Evolutionary conservation across 352 stramenopile genomes (phyloP), one percentile per base, ranked within the genome.

Genomic region (Ophiocytium majus): DNA sequence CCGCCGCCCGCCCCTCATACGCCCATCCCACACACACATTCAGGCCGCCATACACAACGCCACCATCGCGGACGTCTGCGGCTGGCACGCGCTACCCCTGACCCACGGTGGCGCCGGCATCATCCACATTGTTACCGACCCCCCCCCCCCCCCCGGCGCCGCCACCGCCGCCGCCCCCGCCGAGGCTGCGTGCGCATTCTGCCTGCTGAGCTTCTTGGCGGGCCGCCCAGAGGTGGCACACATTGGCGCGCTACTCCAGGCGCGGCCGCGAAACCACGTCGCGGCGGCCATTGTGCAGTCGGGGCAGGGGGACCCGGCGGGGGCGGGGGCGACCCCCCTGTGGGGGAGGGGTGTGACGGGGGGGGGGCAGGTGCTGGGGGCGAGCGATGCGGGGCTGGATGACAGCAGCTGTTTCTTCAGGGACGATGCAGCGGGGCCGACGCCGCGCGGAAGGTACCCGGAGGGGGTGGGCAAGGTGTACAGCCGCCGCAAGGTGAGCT

Each of bases 351-450:
- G 86, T 0, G 80, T 89, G 9, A 81, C 50, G 19, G 89, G 89
- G 32, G 63, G 82, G 28, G 86, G 86, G 23, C 32, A 88, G 76
- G 74, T 91, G 0, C 88, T 91, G 64, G 88, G 88, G 0, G 35
- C 90, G 5, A 82, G 71, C n/a, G 88, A 91, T 78, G 90, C 86
- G 1, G 88, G 88, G 23, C 86, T 91, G 9, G 88, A 91, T 63
- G 79, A 90, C 63, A 74, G 74, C 34, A 89, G 80, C 63, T 91
- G 88, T 75, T 91, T 90, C 37, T 90, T 91, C 82, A 57, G 64
- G 9, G 88, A 91, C 66, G 57, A 83, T 19, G 79, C 64, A n/a
- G 50, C 79, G 0, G 83, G 78, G n/a, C 50, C 14, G 36, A 82
- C 83, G n/a, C 78, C 79, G 10, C 81, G 83, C 64, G 83, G 78